Conservation (phyloP, 2,329 filamentous ascomycete species). For the Xylaria sp. region DNA sequence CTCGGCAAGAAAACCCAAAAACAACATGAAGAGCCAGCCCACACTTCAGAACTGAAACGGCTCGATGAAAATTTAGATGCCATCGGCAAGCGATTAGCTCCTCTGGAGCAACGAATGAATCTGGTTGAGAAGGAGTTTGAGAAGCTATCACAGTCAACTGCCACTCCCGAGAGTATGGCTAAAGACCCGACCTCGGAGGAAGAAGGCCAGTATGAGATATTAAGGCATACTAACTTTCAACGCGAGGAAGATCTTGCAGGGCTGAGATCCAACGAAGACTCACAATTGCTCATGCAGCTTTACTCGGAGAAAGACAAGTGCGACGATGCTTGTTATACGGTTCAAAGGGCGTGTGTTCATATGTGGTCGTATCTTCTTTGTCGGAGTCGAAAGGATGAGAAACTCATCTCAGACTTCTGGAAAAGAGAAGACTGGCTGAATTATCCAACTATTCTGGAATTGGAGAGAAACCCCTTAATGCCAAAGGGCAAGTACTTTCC, state of each 20-base stretch:
- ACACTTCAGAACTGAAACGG: slow-evolving; percentile 24
- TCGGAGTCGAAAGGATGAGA: slow-evolving; percentile 34
- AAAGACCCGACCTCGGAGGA: slow-evolving; percentile 23
- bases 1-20: slow-evolving; percentile 6
- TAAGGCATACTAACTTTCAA: slow-evolving; percentile 39
- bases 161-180: slow-evolving; percentile 28
- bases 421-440: slow-evolving; percentile 35
- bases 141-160: slow-evolving; percentile 26
- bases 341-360: slow-evolving; percentile 37
- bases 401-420: slow-evolving; percentile 37
- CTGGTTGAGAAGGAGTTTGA: slow-evolving; percentile 31
- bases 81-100: slow-evolving; percentile 33
- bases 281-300: slow-evolving; percentile 36
- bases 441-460: slow-evolving; percentile 37
- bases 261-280: slow-evolving; percentile 34
- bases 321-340: slow-evolving; percentile 38
- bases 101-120: slow-evolving; percentile 33
- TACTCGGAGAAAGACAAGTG: slow-evolving; percentile 40
- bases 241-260: slow-evolving; percentile 32
- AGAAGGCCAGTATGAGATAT: slow-evolving; percentile 37
- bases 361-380: slow-evolving; percentile 41
- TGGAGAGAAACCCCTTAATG: slow-evolving; percentile 33
- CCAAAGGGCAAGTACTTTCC: slow-evolving; percentile 38
- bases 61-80: slow-evolving; percentile 31
- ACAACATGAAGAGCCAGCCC: slow-evolving; percentile 10